Conservation (phyloP, 805 yeast species). For the Suhomyces tanzawaensis region DNA sequence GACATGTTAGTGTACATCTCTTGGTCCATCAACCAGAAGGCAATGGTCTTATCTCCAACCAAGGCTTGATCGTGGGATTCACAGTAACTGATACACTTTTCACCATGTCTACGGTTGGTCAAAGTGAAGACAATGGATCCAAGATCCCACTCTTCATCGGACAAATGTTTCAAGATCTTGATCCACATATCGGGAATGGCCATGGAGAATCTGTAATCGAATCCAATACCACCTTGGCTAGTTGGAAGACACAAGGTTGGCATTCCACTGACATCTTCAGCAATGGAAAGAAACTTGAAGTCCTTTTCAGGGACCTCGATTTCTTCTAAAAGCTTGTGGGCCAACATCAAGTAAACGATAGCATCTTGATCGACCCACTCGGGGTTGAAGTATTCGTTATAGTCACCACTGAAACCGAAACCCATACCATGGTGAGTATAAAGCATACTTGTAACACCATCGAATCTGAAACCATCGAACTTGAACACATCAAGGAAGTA, state of each 20-base stretch:
- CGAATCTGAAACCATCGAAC: slow-evolving; percentile 95
- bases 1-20: slow-evolving; percentile 98
- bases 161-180: slow-evolving; percentile 76
- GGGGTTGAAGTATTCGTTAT: slow-evolving; percentile 82
- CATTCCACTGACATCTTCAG: slow-evolving; percentile 97
- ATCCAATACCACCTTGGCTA: slow-evolving; percentile 81
- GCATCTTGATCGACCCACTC: slow-evolving; percentile 86
- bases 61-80: slow-evolving; percentile 97
- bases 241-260: slow-evolving; percentile 87
- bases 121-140: slow-evolving; percentile 75
- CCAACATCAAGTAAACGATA: slow-evolving; percentile 80
- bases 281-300: slow-evolving; percentile 66
- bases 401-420: slow-evolving; percentile 86
- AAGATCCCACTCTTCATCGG: slow-evolving; percentile 91
- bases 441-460: slow-evolving; percentile 93
- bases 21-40: slow-evolving; percentile 98
- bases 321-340: slow-evolving; percentile 71
- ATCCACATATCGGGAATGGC: slow-evolving; percentile 99
- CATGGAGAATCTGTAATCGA: slow-evolving; percentile 92
- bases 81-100: slow-evolving; percentile 85
- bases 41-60: slow-evolving; percentile 94
- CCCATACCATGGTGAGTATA: slow-evolving; percentile 92
- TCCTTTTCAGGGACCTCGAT: slow-evolving; percentile 38
- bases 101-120: slow-evolving; percentile 84
- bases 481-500: slow-evolving; percentile 78